phyloP scores from a whole-genome alignment of 257 asterid species.

The Paraleonurus japonicus region DNA sequence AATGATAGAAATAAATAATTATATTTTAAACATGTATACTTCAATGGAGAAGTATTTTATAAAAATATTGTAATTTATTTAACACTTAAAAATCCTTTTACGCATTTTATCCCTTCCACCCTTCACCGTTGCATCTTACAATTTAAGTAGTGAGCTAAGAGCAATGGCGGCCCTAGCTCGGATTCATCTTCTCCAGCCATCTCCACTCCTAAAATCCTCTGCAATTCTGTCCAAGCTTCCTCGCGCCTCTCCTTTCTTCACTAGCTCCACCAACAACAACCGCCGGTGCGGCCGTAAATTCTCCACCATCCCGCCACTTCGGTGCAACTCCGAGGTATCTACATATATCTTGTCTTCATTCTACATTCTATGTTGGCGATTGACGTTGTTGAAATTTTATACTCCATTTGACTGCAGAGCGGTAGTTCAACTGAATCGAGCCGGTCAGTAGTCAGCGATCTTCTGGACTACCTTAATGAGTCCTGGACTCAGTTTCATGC shows the following conservation, averaged over 20 bases:
- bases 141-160: constrained; percentile 14
- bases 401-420: constrained; percentile 46
- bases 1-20: too few relatives aligned
- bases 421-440: constrained; percentile 39
- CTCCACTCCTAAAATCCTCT: constrained; percentile 40
- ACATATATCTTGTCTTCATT: neutral
- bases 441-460: constrained; percentile 72
- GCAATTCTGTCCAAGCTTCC: constrained; percentile 31
- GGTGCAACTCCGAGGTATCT: constrained; percentile 49
- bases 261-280: constrained; percentile 14
- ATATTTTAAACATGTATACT: too few relatives aligned
- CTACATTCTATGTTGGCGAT: neutral
- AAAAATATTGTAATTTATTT: too few relatives aligned
- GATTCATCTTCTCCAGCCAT: constrained; percentile 52
- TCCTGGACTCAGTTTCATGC: constrained; percentile 99
- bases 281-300: constrained; percentile 37
- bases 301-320: constrained; percentile 41
- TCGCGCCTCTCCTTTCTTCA: constrained; percentile 28
- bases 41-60: too few relatives aligned
- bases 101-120: neutral
- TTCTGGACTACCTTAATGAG: constrained; percentile 90
- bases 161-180: constrained; percentile 61
- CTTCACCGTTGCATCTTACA: neutral
- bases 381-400: neutral
- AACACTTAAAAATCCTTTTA: too few relatives aligned